Evolutionary conservation across 257 asterid genomes (phyloP), one percentile per base, ranked within the genome.

Genomic region (Pogostemon cablin): DNA sequence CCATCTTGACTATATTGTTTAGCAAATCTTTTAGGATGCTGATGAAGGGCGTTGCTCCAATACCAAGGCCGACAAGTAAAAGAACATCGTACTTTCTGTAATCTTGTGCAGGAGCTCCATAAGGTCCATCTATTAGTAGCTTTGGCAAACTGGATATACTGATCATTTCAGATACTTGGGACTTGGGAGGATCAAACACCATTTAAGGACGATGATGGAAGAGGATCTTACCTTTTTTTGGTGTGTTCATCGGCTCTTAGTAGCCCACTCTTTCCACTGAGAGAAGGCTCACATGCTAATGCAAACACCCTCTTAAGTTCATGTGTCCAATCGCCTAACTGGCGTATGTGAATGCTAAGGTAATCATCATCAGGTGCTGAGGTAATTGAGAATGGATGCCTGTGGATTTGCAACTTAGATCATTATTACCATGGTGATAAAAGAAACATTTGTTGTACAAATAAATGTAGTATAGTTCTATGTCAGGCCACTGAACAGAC

Each of bases 71-170:
- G n/a, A 93, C 92, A 42, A 93, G 95, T 62, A 93, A 79, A 72
- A 93, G 85, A 50, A 93, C 96, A 4, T 93, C 98, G 41, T 93
- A 93, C 56, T 93, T 93, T 40, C 71, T 67, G 61, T 90, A 90
- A 70, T 93, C 95, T 82, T 93, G 98, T 35, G 98, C 98, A 46
- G 98, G 98, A 75, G 98, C 98, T 62, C 98, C 98, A 66, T 93
- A 93, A 65, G 98, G 98, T 63, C 98, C 98, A 69, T 93, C 98
- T 72, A 93, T 93, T 75, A 84, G 75, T 62, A 93, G 87, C 95
- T 87, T 90, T 25, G 98, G 98, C 79, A 93, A 83, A 82, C 98
- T 93, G 96, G 69, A 87, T 68, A 78, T 67, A 68, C 72, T 69
- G 48, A 49, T 41, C 68, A 67, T 7, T 75, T 78, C 44, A 55